Base-by-base conservation (phyloP, 2,329 filamentous ascomycete species). In the Chaetomiaceae sp. region DNA sequence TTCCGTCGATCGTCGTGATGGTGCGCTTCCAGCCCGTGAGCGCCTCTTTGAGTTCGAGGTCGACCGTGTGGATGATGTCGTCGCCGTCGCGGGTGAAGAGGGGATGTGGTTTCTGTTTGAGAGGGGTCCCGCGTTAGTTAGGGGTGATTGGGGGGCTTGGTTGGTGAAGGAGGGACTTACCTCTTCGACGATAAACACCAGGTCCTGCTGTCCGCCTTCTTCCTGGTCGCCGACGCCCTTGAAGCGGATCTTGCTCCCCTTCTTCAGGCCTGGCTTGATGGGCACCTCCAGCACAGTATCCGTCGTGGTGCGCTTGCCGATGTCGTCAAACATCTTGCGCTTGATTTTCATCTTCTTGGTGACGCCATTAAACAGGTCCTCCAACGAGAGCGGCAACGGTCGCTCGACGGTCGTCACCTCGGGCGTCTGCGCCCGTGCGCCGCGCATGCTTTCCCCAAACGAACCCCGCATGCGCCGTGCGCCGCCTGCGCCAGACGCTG, bases 341-440 rank as follows among this genome's bases (percentile, higher is more conserved):
- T 96, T 96, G 60, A 97, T 95, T 75, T 94, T 95, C 80, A 99
- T 90, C 79, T 95, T 96, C 81, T 99, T 99, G 44, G 87, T 90
- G 32, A 84, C 83, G 36, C 94, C 94, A 23, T 80, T 85, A 74
- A 83, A 97, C 57, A 97, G 73, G 65, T 99, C 94, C 70, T 99
- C 94, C 30, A 99, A 74, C 2, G 87, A 83, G 20, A 99, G 75
- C 2, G 85, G 82, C 57, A 99, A 71, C 41, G 87, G 84, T 65
- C 89, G 86, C 72, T 97, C 92, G 10, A 97, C 86, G 1, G 95
- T 91, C 0, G 90, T 90, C 16, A 95, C 88, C 67, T 97, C 92
- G 0, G 90, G 88, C 3, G 89, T 89, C 5, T 77, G 69, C n/a
- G 71, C 71, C 51, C 71, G 76, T 63, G 65, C 75, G 64, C 57